Base-by-base conservation (phyloP, 2,329 filamentous ascomycete species). In the Fusarium verrucosum region DNA sequence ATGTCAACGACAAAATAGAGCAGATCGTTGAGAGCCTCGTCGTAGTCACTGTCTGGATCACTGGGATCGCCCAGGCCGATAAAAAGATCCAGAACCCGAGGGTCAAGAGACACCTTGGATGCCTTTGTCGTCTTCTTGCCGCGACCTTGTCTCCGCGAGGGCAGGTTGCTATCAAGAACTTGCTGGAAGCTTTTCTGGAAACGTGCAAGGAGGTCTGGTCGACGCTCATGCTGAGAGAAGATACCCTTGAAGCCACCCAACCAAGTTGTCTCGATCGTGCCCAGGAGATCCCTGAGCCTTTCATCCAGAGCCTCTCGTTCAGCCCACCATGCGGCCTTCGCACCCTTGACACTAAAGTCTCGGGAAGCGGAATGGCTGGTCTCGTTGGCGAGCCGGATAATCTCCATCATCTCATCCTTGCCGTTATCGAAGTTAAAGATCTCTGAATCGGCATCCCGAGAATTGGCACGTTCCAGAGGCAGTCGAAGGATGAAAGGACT, bases 1-100 rank as follows among this genome's bases (percentile, higher is more conserved):
- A 98, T 94, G 71, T 99, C 95, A 7, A 99, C 89, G 2, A 98
- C 91, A 74, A 98, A 98, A 78, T 97, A 98, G 5, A 99, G 85
- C 25, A 99, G 81, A 74, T 99, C 95, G 68, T 90, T 92, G n/a
- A 99, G 80, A 1, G 90, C 87, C 71, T 98, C 94, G 64, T 98
- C 94, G 20, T 96, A 84, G 62, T 97, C 92, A 56, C 81, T 79
- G 9, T 88, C 86, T 3, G 88, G 85, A 9, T 85, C 83, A 0
- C 85, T 85, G 4, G 92, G 85, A 70, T 92, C 87, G 5, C 92
- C 92, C 1, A 99, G 84, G 0, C 92, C 92, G 58, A 97, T 85
- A 70, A 99, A 98, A 1, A 99, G 80, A 69, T 97, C 93, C 42
- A 98, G 79, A 17, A 98, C 90, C 16, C 85, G 78, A 8, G 81